Base-by-base conservation (phyloP, 2,329 filamentous ascomycete species). In the Colletotrichum falcatum region DNA sequence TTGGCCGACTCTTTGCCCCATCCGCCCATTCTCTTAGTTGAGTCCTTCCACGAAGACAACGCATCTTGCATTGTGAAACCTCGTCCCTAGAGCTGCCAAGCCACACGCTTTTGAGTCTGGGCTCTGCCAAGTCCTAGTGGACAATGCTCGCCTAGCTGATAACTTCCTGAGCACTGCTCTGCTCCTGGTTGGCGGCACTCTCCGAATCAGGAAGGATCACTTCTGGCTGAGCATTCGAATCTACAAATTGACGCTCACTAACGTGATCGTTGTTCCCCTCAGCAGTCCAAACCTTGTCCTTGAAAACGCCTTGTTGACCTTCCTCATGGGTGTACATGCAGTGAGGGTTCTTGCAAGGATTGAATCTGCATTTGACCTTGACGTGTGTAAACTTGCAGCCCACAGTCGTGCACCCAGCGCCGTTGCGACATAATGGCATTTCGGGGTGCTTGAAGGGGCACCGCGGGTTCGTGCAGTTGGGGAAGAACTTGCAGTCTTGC, bases 381-480 rank as follows among this genome's bases (percentile, higher is more conserved):
- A 92, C 83, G 82, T 99, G 96, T 16, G 93, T 95, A 79, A 97
- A 99, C 75, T 94, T 94, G 88, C 96, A 99, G 71, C 90, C 90
- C 16, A 90, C 83, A 5, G 89, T 90, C 44, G 91, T 91, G 85
- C 96, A 99, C 78, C 95, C 94, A 58, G 92, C 92, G 35, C 96
- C 96, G 78, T 98, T 98, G 70, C 94, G 91, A 84, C 96, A 99
- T 30, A 94, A 86, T 8, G 94, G 94, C 88, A 94, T 94, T 35
- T 87, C 88, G 0, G 94, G 94, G 79, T 99, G 96, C 80, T 91
- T 92, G 86, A 98, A 99, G 1, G 93, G 89, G 79, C 96, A 99
- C 75, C 89, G 87, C 11, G 91, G 88, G 80, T 98, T 98, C 60
- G 94, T 92, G 85, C 94, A 97, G 82, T 97, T 94, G 69, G 95